These are phyloP conservation scores for Solanum chacoense DNA, from an alignment of 305 asterid genomes.

Conservation along the genomic window DNA sequence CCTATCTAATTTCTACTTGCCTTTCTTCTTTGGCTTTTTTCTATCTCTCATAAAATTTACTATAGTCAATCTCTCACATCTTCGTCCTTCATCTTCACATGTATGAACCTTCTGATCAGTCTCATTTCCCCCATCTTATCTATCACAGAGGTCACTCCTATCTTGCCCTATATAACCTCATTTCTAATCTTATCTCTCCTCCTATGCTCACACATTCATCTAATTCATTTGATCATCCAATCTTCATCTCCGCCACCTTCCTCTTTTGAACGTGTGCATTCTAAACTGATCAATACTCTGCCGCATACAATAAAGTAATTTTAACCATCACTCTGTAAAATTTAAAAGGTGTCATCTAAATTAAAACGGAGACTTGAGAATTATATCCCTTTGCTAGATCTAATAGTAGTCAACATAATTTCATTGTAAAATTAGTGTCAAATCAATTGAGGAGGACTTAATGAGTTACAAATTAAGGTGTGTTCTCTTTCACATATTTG, in stretches of 20 bases:
- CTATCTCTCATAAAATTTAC: not conserved
- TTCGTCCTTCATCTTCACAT: not conserved
- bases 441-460: not conserved
- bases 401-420: not conserved
- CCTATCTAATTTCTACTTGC: not conserved
- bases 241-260: not conserved
- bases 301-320: not conserved
- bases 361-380: too few species aligned
- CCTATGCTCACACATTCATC: not conserved
- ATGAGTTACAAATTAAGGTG: not conserved
- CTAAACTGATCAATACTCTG: not conserved
- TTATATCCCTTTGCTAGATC: not conserved
- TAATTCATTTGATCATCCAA: not conserved
- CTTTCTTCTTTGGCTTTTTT: not conserved
- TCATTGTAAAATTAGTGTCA: not conserved
- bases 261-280: not conserved
- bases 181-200: not conserved
- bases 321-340: rapidly evolving
- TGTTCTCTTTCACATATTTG: not conserved
- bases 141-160: not conserved
- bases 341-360: too few species aligned
- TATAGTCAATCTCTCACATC: not conserved
- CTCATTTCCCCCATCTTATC: not conserved
- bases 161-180: not conserved
- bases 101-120: not conserved